Evolutionary conservation across 2,329 filamentous ascomycete genomes (phyloP).

Genomic region (Pseudocercospora macadamiae): DNA sequence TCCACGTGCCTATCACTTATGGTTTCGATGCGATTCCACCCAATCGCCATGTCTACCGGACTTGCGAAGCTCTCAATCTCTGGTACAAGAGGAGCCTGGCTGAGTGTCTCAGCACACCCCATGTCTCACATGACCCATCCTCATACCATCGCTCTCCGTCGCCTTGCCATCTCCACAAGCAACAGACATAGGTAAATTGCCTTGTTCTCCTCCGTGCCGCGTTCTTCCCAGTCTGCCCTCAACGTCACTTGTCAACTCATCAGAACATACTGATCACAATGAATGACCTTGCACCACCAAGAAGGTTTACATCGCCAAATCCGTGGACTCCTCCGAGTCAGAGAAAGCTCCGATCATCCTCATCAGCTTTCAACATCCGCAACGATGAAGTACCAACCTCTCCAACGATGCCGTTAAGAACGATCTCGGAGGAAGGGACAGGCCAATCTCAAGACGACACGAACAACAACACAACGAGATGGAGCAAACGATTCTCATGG

Average conservation of each 20-base stretch:
- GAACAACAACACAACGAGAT: not conserved
- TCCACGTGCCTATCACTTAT: not conserved
- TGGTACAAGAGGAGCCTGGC: not conserved
- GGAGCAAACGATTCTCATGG: slow-evolving; percentile 18
- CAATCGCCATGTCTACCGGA: not conserved
- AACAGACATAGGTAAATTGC: not conserved
- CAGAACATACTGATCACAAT: not conserved
- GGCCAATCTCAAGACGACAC: not conserved
- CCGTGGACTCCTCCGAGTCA: slow-evolving; percentile 1
- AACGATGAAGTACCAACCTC: not conserved
- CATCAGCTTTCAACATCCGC: not conserved
- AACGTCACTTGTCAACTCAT: not conserved
- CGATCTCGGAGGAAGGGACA: not conserved
- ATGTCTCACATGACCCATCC: not conserved
- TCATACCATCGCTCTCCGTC: not conserved
- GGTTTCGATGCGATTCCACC: not conserved
- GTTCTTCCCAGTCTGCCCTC: not conserved
- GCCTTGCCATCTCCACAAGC: not conserved
- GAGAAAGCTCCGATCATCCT: not conserved
- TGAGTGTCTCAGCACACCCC: not conserved
- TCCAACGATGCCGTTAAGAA: not conserved
- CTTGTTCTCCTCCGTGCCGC: slow-evolving; percentile 2
- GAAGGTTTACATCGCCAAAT: not conserved
- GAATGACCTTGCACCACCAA: not conserved
- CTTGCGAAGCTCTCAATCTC: not conserved